Evolutionary conservation across 495 filamentous ascomycete genomes (phyloP).

Genomic region (Letharia columbiana): DNA sequence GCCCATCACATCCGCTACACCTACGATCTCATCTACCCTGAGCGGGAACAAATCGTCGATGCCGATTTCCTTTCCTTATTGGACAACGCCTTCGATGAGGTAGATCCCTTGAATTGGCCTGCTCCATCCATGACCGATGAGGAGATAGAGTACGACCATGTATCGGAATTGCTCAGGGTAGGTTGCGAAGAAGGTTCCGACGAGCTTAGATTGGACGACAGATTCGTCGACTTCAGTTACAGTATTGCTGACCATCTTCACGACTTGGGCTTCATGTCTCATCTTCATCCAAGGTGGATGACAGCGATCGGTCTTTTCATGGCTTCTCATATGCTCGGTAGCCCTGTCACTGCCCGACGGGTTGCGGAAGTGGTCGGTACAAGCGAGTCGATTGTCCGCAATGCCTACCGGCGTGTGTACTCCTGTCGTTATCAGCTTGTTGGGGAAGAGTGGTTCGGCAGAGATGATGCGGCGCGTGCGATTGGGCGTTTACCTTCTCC

Average conservation of each 20-base stretch:
- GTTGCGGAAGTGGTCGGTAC: not conserved
- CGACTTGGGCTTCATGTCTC: not conserved
- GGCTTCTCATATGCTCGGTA: not conserved
- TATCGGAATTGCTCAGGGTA: not conserved
- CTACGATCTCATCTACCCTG: not conserved
- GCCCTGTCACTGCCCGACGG: not conserved
- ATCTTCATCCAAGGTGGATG: not conserved
- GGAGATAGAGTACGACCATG: not conserved
- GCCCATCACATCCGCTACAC: not conserved
- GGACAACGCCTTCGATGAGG: not conserved
- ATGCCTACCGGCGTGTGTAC: not conserved
- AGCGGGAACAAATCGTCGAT: not conserved
- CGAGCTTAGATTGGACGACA: not conserved
- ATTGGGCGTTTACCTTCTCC: not conserved
- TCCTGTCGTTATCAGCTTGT: not conserved
- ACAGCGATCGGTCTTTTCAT: not conserved
- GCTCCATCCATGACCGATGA: not conserved
- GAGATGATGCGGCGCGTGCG: not conserved
- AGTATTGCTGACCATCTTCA: not conserved
- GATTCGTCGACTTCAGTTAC: not conserved
- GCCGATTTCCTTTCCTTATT: not conserved
- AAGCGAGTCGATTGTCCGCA: not conserved
- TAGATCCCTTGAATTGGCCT: not conserved
- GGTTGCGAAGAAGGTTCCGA: not conserved
- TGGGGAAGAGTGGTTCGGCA: not conserved